A percentile compares a stretch with the other conserved stretches of the same genome.
phyloP scores from a whole-genome alignment of 2,329 filamentous ascomycete species.

The Catunica adiposa region DNA sequence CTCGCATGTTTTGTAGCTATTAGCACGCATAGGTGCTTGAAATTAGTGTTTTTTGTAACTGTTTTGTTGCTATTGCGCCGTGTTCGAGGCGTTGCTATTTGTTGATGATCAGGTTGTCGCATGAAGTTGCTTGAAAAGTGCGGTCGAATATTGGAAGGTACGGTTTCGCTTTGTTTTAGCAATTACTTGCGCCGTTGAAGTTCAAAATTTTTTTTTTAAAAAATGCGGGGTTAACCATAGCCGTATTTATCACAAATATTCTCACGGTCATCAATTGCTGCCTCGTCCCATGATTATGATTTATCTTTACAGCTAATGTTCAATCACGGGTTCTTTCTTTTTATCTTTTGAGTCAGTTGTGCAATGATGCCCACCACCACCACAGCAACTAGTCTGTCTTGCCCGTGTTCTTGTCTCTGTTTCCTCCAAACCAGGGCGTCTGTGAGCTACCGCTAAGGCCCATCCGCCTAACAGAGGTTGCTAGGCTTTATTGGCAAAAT shows the following conservation, averaged over 20 bases:
- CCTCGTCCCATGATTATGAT: too few relatives aligned
- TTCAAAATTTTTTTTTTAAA: too few relatives aligned
- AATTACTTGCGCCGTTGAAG: too few relatives aligned
- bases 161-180: too few relatives aligned
- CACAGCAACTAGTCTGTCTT: too few relatives aligned
- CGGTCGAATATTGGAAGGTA: neutral
- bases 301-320: too few relatives aligned
- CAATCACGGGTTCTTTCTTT: too few relatives aligned
- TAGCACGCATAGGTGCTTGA: neutral
- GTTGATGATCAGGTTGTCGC: neutral
- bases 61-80: neutral
- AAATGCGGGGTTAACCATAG: too few relatives aligned
- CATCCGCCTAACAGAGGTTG: neutral
- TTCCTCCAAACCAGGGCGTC: neutral
- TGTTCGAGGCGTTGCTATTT: neutral
- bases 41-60: neutral
- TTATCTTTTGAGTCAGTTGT: neutral
- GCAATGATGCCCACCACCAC: neutral
- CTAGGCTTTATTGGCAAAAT: neutral
- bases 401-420: neutral
- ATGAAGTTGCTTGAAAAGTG: neutral
- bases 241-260: too few relatives aligned
- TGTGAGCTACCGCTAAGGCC: neutral
- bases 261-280: too few relatives aligned
- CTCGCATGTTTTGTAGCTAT: neutral